Percentiles rank a stretch among this genome's conserved stretches.
Conservation (phyloP, 1,284 basidiomycete species). For the Ganoderma sinense region DNA sequence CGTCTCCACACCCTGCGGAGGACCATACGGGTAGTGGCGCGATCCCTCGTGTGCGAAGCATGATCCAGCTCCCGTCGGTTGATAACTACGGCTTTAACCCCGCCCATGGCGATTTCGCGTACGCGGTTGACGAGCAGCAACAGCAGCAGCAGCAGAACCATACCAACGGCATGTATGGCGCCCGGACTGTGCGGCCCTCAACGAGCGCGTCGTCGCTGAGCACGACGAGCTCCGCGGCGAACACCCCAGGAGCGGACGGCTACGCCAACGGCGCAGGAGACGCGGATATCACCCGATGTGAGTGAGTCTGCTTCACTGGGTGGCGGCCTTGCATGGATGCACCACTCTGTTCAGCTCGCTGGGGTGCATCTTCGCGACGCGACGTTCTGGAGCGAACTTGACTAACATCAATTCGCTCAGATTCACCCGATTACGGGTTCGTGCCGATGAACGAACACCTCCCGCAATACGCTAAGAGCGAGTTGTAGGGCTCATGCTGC, state of each 20-base stretch:
- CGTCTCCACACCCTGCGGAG: constrained; percentile 73
- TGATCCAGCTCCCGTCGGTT: constrained; percentile 77
- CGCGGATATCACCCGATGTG: constrained; percentile 80
- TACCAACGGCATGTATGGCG: constrained; percentile 38
- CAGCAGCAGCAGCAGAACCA: constrained; percentile 29
- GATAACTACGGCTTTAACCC: constrained; percentile 69
- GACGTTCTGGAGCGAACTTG: not conserved
- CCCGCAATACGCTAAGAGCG: constrained; percentile 71
- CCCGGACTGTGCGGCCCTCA: constrained; percentile 64
- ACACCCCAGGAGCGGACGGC: constrained; percentile 60
- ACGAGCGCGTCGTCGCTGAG: constrained; percentile 80
- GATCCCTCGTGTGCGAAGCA: constrained; percentile 76
- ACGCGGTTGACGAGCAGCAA: constrained; percentile 54
- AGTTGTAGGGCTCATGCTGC: constrained; percentile 52
- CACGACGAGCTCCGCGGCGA: constrained; percentile 81
- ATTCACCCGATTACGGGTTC: constrained; percentile 85
- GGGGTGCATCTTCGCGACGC: constrained; percentile 17
- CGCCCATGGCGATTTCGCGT: constrained; percentile 79
- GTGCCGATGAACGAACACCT: constrained; percentile 79
- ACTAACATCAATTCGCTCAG: constrained; percentile 51
- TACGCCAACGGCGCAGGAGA: constrained; percentile 53
- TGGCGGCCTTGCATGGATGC: constrained; percentile 18
- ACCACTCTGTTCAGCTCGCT: not conserved
- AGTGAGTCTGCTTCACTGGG: constrained; percentile 49
- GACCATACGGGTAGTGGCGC: constrained; percentile 49